phyloP scores from a whole-genome alignment of 1,139 yeast species.

The Geotrichum restrictum region DNA sequence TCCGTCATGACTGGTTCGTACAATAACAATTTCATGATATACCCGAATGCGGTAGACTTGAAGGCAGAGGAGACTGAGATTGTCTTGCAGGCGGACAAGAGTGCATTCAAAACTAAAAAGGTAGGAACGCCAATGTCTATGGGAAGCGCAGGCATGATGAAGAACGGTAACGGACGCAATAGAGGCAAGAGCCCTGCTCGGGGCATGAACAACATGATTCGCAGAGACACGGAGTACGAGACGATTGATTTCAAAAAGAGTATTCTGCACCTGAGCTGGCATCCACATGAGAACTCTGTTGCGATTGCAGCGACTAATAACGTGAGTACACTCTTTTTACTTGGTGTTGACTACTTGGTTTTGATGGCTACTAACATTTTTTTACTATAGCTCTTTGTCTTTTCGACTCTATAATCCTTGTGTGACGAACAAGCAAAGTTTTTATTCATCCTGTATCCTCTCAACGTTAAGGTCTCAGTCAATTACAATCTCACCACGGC shows the following conservation, averaged over 20 bases:
- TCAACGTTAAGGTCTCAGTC: too few species aligned
- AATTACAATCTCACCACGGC: too few species aligned
- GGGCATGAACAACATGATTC: slow-evolving; percentile 35
- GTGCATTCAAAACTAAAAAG: slow-evolving; percentile 86
- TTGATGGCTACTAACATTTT: background rate
- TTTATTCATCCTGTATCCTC: too few species aligned
- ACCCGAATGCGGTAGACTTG: slow-evolving; percentile 65
- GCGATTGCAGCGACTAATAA: slow-evolving; percentile 99
- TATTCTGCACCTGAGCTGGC: slow-evolving; percentile 96
- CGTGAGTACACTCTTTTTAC: slow-evolving; percentile 59
- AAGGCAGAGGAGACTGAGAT: slow-evolving; percentile 65
- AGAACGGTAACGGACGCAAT: slow-evolving; percentile 24
- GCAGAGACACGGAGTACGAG: slow-evolving; percentile 60
- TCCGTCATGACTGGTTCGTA: slow-evolving; percentile 96
- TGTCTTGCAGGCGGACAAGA: slow-evolving; percentile 93
- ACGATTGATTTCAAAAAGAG: slow-evolving; percentile 91
- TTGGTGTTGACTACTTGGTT: slow-evolving; percentile 32
- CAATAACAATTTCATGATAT: slow-evolving; percentile 94
- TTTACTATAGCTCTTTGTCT: slow-evolving; percentile 8
- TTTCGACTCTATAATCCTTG: slow-evolving; percentile 6
- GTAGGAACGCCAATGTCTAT: slow-evolving; percentile 41
- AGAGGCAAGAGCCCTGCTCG: slow-evolving; percentile 28
- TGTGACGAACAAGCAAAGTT: too few species aligned
- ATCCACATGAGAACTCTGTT: slow-evolving; percentile 91
- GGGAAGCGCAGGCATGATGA: slow-evolving; percentile 25